Base-by-base conservation (phyloP, 1,139 yeast genomes). In the Candida labiduridarum region DNA sequence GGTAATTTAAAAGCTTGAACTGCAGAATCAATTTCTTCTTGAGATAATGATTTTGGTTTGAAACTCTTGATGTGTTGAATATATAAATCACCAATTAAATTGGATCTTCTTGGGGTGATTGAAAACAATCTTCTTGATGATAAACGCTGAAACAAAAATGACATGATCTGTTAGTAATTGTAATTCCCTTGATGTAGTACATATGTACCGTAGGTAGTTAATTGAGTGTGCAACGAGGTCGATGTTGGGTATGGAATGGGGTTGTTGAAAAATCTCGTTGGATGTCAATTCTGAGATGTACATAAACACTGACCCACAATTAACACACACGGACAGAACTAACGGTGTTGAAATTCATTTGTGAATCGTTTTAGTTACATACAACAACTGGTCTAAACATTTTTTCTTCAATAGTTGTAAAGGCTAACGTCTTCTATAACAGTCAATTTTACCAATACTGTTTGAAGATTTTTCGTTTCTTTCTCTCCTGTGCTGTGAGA, bases 1-100 rank as follows among this genome's bases (percentile, higher is more conserved):
- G 97, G 96, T 60, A 84, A 79, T 55, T 80, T 73, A 89, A 96
- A 91, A 61, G 88, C 83, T 76, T 86, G 84, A 60, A 91, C 95
- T 58, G 87, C 82, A 56, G 85, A 84, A 66, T 85, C 90, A 54
- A 92, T 85, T 62, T 89, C 96, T 61, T 82, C 75, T 55, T 88
- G 83, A 50, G 89, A 74, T 56, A 85, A 67, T 56, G 92, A 85
- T 56, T 86, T 81, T 67, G 96, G 92, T 80, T 91, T 89, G 84
- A 87, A 90, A 54, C 84, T 84, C 78, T 86, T 89, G 74, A 94
- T 79, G 73, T 90, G 96, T 72, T 82, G 86, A 66, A 92, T 76
- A 78, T 92, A 94, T 61, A 92, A 82, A 60, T 92, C 97, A 70
- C 90, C 83, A 66, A 92, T 75, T 68, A 88, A 80, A 78, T 90